These are phyloP conservation scores for Nitzschia inconspicua DNA, from an alignment of 108 stramenopile species.

Conservation along the genomic window DNA sequence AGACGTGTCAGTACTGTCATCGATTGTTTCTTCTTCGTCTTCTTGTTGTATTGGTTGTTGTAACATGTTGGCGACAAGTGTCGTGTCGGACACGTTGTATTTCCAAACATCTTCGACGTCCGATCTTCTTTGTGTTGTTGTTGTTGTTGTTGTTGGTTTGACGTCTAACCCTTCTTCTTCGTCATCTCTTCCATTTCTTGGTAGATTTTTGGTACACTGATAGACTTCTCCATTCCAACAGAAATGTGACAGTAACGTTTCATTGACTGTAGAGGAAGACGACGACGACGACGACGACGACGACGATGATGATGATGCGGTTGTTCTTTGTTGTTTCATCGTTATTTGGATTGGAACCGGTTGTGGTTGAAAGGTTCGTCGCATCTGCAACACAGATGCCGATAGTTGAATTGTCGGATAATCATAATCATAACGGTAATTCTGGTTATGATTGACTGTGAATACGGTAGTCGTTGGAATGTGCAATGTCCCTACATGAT, in stretches of 20 bases:
- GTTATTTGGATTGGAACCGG: constrained; percentile 51
- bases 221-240: constrained; percentile 90
- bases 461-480: too few species aligned
- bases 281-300: too few species aligned
- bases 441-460: too few species aligned
- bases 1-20: neutral
- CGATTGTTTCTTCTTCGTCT: neutral
- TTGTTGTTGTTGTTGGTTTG: constrained; percentile 1
- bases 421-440: too few species aligned
- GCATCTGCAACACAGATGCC: constrained; percentile 72
- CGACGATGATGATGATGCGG: too few species aligned
- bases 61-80: constrained; percentile 14
- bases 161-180: neutral
- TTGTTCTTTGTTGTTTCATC: too few species aligned
- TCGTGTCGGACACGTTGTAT: constrained; percentile 25
- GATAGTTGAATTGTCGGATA: constrained; percentile 33
- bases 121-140: neutral
- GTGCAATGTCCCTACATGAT: too few species aligned
- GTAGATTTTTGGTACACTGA: too few species aligned
- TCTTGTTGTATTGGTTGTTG: neutral
- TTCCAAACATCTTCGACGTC: neutral
- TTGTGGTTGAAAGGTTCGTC: constrained; percentile 36
- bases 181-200: too few species aligned
- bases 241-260: constrained; percentile 26
- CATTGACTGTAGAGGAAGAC: too few species aligned